Evolutionary conservation across 805 yeast species (phyloP).

Genomic region (Saturnispora besseyi): DNA sequence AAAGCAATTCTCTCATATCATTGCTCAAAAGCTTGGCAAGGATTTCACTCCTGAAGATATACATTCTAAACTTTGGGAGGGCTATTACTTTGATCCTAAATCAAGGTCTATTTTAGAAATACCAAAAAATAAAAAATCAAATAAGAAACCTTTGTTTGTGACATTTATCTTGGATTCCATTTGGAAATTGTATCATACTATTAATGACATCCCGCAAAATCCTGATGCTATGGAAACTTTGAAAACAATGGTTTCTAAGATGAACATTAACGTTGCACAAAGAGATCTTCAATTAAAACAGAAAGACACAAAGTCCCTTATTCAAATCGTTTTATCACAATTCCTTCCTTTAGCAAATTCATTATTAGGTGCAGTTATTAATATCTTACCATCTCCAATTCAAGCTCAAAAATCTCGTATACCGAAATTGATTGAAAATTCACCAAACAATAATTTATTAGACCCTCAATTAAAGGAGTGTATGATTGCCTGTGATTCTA

Average conservation of each 20-base stretch:
- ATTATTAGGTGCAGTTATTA: constrained; percentile 73
- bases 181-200: constrained; percentile 81
- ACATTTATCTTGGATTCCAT: constrained; percentile 79
- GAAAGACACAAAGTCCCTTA: constrained; percentile 58
- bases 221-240: constrained; percentile 63
- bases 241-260: constrained; percentile 62
- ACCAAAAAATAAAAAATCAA: constrained; percentile 52
- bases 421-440: constrained; percentile 52
- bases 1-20: constrained; percentile 78
- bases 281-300: constrained; percentile 58
- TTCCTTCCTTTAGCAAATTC: constrained; percentile 94
- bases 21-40: constrained; percentile 40
- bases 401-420: constrained; percentile 67
- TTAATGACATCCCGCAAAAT: constrained; percentile 30
- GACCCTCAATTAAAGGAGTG: constrained; percentile 42
- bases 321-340: constrained; percentile 69
- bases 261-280: constrained; percentile 60
- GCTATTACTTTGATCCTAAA: constrained; percentile 80
- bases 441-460: constrained; percentile 42
- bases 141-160: constrained; percentile 74
- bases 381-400: constrained; percentile 75
- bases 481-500: constrained; percentile 58
- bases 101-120: constrained; percentile 71
- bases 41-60: constrained; percentile 76
- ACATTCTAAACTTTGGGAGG: constrained; percentile 93